These are phyloP conservation scores for Microdochium trichocladiopsis DNA, from an alignment of 2,329 filamentous ascomycete genomes.

Conservation along the genomic window DNA sequence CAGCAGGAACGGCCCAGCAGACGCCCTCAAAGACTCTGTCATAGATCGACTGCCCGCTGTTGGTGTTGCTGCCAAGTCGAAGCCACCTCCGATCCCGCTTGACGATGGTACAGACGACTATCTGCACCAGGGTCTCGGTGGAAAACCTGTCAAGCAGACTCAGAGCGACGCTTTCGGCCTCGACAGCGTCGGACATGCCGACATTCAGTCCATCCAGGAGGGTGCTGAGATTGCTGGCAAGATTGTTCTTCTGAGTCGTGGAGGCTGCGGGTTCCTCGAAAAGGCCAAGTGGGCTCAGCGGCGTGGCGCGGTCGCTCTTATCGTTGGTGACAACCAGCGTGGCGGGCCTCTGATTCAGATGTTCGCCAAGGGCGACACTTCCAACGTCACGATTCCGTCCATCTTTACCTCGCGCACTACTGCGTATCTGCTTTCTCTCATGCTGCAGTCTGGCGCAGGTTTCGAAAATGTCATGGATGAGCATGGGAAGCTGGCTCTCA, in stretches of 20 bases:
- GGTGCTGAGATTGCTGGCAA: conserved; percentile 89
- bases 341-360: conserved; percentile 90
- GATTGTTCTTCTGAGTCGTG: conserved; percentile 82
- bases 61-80: conserved; percentile 18
- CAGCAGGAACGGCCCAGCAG: conserved; percentile 4
- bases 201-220: conserved; percentile 89
- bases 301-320: conserved; percentile 79
- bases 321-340: conserved; percentile 88
- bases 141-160: conserved; percentile 10
- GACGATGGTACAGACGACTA: conserved; percentile 83
- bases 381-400: conserved; percentile 88
- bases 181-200: conserved; percentile 56
- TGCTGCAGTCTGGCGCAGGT: conserved; percentile 66
- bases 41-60: conserved; percentile 16
- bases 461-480: conserved; percentile 54
- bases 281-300: conserved; percentile 97
- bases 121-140: conserved; percentile 50
- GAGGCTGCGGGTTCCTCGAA: conserved; percentile 92
- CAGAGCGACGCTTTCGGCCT: conserved; percentile 24
- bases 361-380: conserved; percentile 96
- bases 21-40: conserved; percentile 13
- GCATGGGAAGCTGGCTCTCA: conserved; percentile 49
- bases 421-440: conserved; percentile 81
- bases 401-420: conserved; percentile 94
- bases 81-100: conserved; percentile 14